phyloP scores from a whole-genome alignment of 257 asterid genomes.

The Eustoma russellianum region DNA sequence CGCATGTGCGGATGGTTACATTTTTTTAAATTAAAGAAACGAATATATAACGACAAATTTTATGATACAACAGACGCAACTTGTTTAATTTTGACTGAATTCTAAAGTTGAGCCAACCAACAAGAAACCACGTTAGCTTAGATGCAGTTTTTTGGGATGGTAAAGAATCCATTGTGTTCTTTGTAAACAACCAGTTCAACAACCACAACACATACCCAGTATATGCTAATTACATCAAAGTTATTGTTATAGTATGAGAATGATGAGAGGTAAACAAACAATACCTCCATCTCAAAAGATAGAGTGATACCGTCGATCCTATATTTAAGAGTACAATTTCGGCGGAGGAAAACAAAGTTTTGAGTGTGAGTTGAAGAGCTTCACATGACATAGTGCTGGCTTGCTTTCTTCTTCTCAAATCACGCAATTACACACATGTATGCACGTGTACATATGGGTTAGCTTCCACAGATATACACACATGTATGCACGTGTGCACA shows the following conservation, averaged over 20 bases:
- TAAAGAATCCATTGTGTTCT: neutral
- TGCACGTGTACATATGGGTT: slow-evolving; percentile 81
- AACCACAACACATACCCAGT: too few species aligned
- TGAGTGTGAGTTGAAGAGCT: slow-evolving; percentile 14
- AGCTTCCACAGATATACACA: slow-evolving; percentile 60
- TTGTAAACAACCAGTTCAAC: neutral
- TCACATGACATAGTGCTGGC: slow-evolving; percentile 34
- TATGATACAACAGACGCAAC: too few species aligned
- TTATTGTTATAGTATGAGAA: too few species aligned
- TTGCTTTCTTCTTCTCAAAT: slow-evolving; percentile 24
- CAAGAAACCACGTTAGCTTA: neutral
- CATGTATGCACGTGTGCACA: slow-evolving; percentile 95
- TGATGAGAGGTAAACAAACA: too few species aligned
- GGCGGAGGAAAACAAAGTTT: neutral
- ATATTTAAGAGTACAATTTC: neutral
- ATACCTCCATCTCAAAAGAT: too few species aligned
- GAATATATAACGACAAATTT: too few species aligned
- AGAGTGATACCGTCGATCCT: too few species aligned
- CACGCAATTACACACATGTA: slow-evolving; percentile 86
- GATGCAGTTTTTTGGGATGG: neutral
- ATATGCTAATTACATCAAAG: too few species aligned
- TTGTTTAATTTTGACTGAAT: too few species aligned
- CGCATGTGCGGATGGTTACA: too few species aligned
- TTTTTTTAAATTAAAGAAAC: too few species aligned
- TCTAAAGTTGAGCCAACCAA: too few species aligned